A percentile compares a stretch with the other conserved stretches of the same genome.
Conservation (phyloP, 2,329 filamentous ascomycete species). For the Neonectria magnoliae region DNA sequence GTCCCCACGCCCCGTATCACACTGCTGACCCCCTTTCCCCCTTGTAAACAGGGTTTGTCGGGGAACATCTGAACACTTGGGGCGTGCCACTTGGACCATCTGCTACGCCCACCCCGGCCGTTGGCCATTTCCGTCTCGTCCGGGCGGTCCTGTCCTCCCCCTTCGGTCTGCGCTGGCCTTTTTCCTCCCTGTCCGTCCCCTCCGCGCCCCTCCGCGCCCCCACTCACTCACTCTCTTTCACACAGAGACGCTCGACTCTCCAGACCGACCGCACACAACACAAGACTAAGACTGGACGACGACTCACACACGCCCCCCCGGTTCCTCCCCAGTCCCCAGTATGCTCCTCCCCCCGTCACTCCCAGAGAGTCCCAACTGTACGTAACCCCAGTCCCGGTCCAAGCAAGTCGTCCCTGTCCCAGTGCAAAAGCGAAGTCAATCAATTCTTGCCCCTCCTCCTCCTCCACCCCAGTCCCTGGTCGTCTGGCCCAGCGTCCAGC, state of each 20-base stretch:
- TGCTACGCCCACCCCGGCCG: conserved; percentile 15
- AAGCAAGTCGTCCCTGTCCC: conserved; percentile 14
- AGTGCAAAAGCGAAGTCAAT: conserved; percentile 27
- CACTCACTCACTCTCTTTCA: conserved; percentile 23
- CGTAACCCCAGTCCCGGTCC: conserved; percentile 33
- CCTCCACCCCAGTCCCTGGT: conserved; percentile 15
- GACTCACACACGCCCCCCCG: conserved; percentile 34
- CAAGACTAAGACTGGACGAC: conserved; percentile 8
- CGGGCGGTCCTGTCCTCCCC: neutral
- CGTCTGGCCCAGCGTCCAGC: conserved; percentile 8
- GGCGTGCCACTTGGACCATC: conserved; percentile 20
- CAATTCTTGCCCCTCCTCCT: conserved; percentile 16
- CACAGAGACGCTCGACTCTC: neutral
- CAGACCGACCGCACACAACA: neutral
- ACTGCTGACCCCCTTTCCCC: conserved; percentile 25
- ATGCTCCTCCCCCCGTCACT: conserved; percentile 22
- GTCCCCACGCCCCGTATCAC: conserved; percentile 15
- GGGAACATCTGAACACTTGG: conserved; percentile 31
- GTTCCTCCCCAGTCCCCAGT: conserved; percentile 40
- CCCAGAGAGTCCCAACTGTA: conserved; percentile 14
- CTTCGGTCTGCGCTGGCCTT: conserved; percentile 24
- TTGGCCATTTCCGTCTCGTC: conserved; percentile 1
- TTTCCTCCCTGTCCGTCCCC: conserved; percentile 27
- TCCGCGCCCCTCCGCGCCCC: conserved; percentile 27
- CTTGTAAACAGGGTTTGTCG: conserved; percentile 37